Percentiles rank a stretch among this genome's conserved stretches.
phyloP scores from a whole-genome alignment of 257 asterid species.

The Przewalskia tangutica region DNA sequence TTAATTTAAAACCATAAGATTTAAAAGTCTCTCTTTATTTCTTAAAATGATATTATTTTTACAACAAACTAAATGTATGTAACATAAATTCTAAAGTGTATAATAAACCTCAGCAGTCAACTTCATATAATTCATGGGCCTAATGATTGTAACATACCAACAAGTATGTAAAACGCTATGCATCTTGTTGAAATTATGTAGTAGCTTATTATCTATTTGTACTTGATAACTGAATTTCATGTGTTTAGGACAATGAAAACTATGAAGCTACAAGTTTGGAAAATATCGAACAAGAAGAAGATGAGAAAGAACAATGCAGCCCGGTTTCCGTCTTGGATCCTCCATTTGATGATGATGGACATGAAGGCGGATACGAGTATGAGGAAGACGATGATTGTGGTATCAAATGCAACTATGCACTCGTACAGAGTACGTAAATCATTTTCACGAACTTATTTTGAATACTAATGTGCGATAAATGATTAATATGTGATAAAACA shows the following conservation, averaged over 20 bases:
- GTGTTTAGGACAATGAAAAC: slow-evolving; percentile 26
- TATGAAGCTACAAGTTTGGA: slow-evolving; percentile 5
- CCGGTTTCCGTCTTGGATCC: slow-evolving; percentile 73
- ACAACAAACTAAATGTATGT: not conserved
- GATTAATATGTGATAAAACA: not conserved
- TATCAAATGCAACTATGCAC: slow-evolving; percentile 48
- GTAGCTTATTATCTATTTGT: not conserved
- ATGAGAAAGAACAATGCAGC: slow-evolving; percentile 72
- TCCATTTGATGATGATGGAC: slow-evolving; percentile 56
- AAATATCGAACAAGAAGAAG: slow-evolving; percentile 24
- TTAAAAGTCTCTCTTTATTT: too few relatives aligned
- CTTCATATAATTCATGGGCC: slow-evolving; percentile 2
- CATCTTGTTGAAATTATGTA: not conserved
- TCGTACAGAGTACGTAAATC: slow-evolving; percentile 64
- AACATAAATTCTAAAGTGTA: not conserved
- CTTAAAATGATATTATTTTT: too few relatives aligned
- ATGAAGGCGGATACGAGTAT: slow-evolving; percentile 19
- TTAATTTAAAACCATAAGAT: too few relatives aligned
- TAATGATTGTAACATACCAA: not conserved
- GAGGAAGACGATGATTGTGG: slow-evolving; percentile 25
- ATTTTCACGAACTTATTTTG: too few relatives aligned
- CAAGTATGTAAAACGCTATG: not conserved
- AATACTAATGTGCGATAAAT: not conserved
- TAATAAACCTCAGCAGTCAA: slow-evolving; percentile 9
- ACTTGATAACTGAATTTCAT: not conserved